phyloP scores from a whole-genome alignment of 2,329 filamentous ascomycete species.

The Fusarium penzigii region DNA sequence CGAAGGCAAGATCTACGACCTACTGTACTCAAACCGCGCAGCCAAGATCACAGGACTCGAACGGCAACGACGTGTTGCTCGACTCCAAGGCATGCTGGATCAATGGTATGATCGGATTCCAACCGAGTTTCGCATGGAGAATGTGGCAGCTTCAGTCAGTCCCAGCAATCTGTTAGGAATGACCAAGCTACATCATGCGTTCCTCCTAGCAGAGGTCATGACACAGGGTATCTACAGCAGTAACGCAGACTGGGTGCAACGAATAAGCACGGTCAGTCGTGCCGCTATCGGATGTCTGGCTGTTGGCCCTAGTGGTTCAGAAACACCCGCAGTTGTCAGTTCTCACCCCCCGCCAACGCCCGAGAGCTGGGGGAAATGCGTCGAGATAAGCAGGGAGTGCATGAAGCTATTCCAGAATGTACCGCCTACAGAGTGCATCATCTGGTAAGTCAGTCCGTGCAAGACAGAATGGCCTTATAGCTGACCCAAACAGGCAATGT shows the following conservation, averaged over 20 bases:
- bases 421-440: constrained; percentile 32
- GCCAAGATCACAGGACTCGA: constrained; percentile 30
- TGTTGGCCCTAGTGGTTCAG: neutral
- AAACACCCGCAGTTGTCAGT: neutral
- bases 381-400: constrained; percentile 36
- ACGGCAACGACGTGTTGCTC: constrained; percentile 30
- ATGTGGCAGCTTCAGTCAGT: constrained; percentile 31
- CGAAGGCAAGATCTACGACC: constrained; percentile 43
- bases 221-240: constrained; percentile 42
- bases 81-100: constrained; percentile 35
- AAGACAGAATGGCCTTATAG: accelerated
- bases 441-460: constrained; percentile 28
- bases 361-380: constrained; percentile 35
- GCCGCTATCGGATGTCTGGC: constrained; percentile 26
- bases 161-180: constrained; percentile 35
- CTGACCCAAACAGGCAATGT: constrained; percentile 26
- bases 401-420: constrained; percentile 34
- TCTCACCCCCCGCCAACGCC: constrained; percentile 23
- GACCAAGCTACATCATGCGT: constrained; percentile 40
- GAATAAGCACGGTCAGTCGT: constrained; percentile 31
- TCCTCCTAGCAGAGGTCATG: constrained; percentile 37
- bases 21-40: constrained; percentile 36
- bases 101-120: constrained; percentile 40
- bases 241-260: constrained; percentile 39
- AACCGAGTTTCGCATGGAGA: constrained; percentile 34